Percentiles rank a stretch among this genome's conserved stretches.
Evolutionary conservation across 306 rosid species (phyloP).

Genomic region (Citrullus mucosospermus): DNA sequence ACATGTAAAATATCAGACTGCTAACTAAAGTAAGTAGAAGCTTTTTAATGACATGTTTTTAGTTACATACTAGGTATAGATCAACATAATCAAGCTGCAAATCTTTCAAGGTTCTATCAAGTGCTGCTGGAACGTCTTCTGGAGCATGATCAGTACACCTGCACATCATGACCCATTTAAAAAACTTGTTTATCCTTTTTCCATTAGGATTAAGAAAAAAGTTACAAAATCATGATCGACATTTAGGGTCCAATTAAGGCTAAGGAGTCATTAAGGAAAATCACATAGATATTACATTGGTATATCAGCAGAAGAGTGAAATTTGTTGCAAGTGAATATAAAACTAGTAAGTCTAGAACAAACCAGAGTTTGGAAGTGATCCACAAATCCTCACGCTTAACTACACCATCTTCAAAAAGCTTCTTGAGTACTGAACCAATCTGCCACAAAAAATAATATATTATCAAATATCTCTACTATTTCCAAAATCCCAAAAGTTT

Average conservation of each 20-base stretch:
- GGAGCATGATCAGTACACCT: conserved; percentile 57
- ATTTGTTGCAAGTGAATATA: neutral
- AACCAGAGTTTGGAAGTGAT: conserved; percentile 86
- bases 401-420: conserved; percentile 55
- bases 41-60: neutral
- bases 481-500: neutral
- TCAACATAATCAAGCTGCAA: conserved; percentile 75
- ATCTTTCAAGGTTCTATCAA: conserved; percentile 58
- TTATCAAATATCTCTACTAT: neutral
- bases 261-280: neutral
- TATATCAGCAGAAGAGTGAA: neutral
- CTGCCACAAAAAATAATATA: conserved; percentile 17
- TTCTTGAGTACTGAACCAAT: conserved; percentile 55
- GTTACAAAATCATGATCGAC: too few relatives aligned
- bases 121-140: conserved; percentile 57
- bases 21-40: neutral
- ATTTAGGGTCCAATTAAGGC: neutral
- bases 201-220: too few relatives aligned
- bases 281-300: neutral
- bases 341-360: neutral
- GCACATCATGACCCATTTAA: too few relatives aligned
- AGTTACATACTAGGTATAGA: conserved; percentile 59
- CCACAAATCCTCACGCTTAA: conserved; percentile 82
- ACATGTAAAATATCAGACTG: neutral
- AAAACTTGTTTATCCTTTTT: neutral